These are phyloP conservation scores for Macrocybe sp. DNA, from an alignment of 1,284 basidiomycete genomes.

Conservation along the genomic window DNA sequence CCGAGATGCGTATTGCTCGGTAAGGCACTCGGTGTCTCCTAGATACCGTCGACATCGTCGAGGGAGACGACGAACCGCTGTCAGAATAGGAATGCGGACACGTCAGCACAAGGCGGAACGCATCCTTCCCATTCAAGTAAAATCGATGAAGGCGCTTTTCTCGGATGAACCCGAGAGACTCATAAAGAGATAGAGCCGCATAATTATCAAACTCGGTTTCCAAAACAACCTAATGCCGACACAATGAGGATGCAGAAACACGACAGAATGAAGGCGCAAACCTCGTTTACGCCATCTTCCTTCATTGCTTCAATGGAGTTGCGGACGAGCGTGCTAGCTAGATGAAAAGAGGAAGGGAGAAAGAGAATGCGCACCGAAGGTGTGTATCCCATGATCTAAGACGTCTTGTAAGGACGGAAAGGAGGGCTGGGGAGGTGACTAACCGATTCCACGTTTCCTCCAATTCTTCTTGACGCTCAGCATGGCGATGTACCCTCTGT, in stretches of 20 bases:
- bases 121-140: slow-evolving; percentile 92
- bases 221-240: slow-evolving; percentile 69
- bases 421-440: slow-evolving; percentile 31
- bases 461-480: slow-evolving; percentile 80
- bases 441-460: slow-evolving; percentile 89
- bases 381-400: slow-evolving; percentile 40
- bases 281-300: slow-evolving; percentile 77
- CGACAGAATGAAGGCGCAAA: slow-evolving; percentile 26
- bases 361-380: slow-evolving; percentile 38
- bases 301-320: slow-evolving; percentile 82
- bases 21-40: slow-evolving; percentile 20
- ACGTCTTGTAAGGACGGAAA: slow-evolving; percentile 34
- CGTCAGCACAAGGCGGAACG: slow-evolving; percentile 69
- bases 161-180: slow-evolving; percentile 89
- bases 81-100: slow-evolving; percentile 37
- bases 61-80: slow-evolving; percentile 20
- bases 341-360: slow-evolving; percentile 23
- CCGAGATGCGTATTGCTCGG: slow-evolving; percentile 35
- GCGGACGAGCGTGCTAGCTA: slow-evolving; percentile 77
- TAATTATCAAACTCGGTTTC: slow-evolving; percentile 97
- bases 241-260: slow-evolving; percentile 1
- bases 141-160: slow-evolving; percentile 95
- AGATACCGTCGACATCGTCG: slow-evolving; percentile 8
- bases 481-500: slow-evolving; percentile 98
- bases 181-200: slow-evolving; percentile 85